phyloP scores from a whole-genome alignment of 257 asterid species.

The Fraxinus cuspidata region DNA sequence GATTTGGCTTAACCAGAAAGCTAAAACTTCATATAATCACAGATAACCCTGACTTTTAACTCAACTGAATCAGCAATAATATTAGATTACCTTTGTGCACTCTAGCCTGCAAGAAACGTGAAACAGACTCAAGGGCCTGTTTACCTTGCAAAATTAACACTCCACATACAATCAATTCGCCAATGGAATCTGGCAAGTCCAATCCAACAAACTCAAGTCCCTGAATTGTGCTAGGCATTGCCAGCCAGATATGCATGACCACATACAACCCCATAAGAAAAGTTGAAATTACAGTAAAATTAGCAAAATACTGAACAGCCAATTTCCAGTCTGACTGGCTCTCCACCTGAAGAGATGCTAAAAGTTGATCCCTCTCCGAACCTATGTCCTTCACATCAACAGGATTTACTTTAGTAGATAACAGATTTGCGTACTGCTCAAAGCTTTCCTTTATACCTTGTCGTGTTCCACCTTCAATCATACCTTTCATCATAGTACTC shows the following conservation, averaged over 20 bases:
- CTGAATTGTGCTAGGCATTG: constrained; percentile 72
- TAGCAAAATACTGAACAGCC: constrained; percentile 87
- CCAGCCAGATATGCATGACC: constrained; percentile 66
- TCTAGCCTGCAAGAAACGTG: constrained; percentile 95
- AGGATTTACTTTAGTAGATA: constrained; percentile 73
- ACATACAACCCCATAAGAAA: constrained; percentile 63
- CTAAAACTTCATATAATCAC: neutral
- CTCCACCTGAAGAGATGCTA: constrained; percentile 84
- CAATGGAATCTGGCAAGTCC: constrained; percentile 96
- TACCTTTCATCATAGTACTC: constrained; percentile 90
- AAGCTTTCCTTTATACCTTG: constrained; percentile 93
- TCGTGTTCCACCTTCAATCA: constrained; percentile 88
- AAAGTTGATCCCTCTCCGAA: constrained; percentile 82
- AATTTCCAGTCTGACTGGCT: constrained; percentile 77
- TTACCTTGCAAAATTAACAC: constrained; percentile 89
- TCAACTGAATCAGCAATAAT: constrained; percentile 7
- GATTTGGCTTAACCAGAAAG: neutral
- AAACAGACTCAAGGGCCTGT: constrained; percentile 73
- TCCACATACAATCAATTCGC: constrained; percentile 84
- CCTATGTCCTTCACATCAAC: constrained; percentile 70
- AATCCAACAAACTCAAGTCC: constrained; percentile 98
- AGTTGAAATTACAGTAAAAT: constrained; percentile 73
- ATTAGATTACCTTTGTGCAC: constrained; percentile 66
- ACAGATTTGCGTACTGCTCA: constrained; percentile 63
- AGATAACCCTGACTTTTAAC: neutral